phyloP scores from a whole-genome alignment of 2,329 filamentous ascomycete genomes.

The Hypocreales sp. region DNA sequence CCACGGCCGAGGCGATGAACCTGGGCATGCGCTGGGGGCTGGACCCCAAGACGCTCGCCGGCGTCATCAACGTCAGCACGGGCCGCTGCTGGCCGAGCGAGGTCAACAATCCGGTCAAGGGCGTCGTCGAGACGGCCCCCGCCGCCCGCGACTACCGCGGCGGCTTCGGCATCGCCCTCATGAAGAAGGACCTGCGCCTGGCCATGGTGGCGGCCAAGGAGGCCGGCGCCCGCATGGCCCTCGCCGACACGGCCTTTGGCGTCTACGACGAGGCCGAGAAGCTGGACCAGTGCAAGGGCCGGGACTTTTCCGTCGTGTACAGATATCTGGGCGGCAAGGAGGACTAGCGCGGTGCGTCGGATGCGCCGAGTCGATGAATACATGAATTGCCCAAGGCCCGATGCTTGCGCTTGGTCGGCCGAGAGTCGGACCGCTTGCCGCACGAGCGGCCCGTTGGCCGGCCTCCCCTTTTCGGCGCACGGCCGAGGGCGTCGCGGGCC shows the following conservation, averaged over 20 bases:
- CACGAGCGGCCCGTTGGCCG: too few species aligned
- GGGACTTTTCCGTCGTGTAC: slow-evolving; percentile 74
- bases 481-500: too few species aligned
- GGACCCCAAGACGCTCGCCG: slow-evolving; percentile 51
- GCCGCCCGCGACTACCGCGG: slow-evolving; percentile 62
- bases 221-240: slow-evolving; percentile 47
- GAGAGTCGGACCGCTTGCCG: too few species aligned
- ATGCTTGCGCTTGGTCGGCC: too few species aligned
- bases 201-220: slow-evolving; percentile 58
- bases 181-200: slow-evolving; percentile 66
- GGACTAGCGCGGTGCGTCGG: too few species aligned
- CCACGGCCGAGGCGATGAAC: slow-evolving; percentile 51
- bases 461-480: too few species aligned
- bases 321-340: slow-evolving; percentile 48
- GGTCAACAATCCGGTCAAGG: slow-evolving; percentile 85
- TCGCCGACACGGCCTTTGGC: slow-evolving; percentile 45
- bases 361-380: too few species aligned
- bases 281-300: slow-evolving; percentile 45
- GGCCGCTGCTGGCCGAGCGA: slow-evolving; percentile 95
- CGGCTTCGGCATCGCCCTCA: slow-evolving; percentile 62
- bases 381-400: too few species aligned
- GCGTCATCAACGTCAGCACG: slow-evolving; percentile 84
- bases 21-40: slow-evolving; percentile 45
- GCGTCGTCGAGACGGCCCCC: slow-evolving; percentile 63
- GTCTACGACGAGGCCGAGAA: slow-evolving; percentile 55